phyloP scores from a whole-genome alignment of 345 rosid genomes.

The Camelina sativa region DNA sequence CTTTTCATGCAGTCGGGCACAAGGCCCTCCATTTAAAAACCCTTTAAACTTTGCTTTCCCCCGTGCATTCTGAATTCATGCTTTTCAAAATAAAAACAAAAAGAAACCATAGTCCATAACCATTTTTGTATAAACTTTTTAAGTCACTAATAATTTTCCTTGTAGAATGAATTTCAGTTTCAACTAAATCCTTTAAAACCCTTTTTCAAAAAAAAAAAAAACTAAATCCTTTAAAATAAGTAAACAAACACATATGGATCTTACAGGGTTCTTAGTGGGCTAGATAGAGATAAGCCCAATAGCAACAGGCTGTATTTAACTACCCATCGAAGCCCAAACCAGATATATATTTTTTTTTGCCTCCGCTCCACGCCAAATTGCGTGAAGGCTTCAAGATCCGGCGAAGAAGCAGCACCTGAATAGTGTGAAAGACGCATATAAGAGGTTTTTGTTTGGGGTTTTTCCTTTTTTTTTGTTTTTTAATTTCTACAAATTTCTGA shows the following conservation, averaged over 20 bases:
- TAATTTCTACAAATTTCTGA: background rate
- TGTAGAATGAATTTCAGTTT: background rate
- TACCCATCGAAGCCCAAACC: conserved; percentile 8
- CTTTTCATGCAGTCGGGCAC: too few species aligned
- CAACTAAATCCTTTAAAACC: background rate
- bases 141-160: background rate
- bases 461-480: background rate
- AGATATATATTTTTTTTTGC: background rate
- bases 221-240: too few species aligned
- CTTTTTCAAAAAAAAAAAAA: too few species aligned
- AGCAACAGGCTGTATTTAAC: background rate
- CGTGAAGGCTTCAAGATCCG: conserved; percentile 12
- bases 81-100: background rate
- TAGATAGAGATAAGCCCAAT: background rate
- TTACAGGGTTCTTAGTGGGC: background rate
- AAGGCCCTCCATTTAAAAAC: conserved; percentile 19
- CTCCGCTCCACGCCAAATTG: conserved; percentile 8
- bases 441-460: conserved; percentile 35
- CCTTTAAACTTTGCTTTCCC: conserved; percentile 17
- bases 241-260: background rate
- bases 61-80: background rate
- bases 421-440: background rate
- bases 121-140: background rate
- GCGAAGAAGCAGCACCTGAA: conserved; percentile 13
- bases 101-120: background rate